Percentiles rank a stretch among this genome's conserved stretches.
phyloP scores from a whole-genome alignment of 352 stramenopile species.

The Phytopythium chamaehyphon region DNA sequence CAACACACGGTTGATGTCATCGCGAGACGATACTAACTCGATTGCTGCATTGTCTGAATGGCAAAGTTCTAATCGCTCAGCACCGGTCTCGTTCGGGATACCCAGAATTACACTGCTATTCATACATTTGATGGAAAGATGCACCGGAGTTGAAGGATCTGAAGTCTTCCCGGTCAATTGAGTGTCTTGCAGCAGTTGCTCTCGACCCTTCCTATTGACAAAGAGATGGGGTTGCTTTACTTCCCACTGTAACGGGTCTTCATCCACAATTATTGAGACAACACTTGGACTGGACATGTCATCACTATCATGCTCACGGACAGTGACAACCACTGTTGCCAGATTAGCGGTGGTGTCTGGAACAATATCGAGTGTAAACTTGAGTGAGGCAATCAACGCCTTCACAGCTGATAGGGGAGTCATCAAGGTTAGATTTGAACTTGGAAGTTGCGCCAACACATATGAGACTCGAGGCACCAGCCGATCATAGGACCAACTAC shows the following conservation, averaged over 20 bases:
- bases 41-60: not conserved
- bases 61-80: not conserved
- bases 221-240: not conserved
- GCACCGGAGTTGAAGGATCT: not conserved
- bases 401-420: conserved; percentile 12
- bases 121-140: conserved; percentile 1
- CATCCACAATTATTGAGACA: too few relatives aligned
- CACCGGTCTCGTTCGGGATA: not conserved
- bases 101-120: not conserved
- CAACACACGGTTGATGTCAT: not conserved
- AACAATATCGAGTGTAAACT: not conserved
- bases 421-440: conserved; percentile 18
- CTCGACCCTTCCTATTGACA: not conserved
- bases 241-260: too few relatives aligned
- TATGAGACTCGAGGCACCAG: conserved; percentile 41
- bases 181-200: not conserved
- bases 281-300: not conserved
- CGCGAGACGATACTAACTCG: not conserved
- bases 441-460: conserved; percentile 22
- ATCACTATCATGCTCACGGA: not conserved
- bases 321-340: not conserved
- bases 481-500: conserved; percentile 20
- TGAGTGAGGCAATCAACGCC: conserved; percentile 17
- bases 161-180: not conserved
- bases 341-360: not conserved